Conservation (phyloP, 805 yeast species). For the Suhomyces sp. region DNA sequence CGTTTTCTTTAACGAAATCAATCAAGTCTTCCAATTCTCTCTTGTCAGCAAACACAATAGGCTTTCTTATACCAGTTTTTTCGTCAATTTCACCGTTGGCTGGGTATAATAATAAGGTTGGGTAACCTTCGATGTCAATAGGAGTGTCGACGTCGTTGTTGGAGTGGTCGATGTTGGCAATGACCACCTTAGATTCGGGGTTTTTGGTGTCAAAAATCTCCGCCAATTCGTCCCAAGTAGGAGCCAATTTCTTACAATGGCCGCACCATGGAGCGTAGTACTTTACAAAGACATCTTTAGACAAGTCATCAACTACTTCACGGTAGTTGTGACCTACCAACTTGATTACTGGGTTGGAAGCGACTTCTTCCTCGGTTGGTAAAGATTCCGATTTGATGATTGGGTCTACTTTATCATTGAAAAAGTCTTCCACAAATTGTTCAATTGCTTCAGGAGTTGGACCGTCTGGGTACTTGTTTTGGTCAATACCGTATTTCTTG, state of each 20-base stretch:
- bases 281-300: slow-evolving; percentile 77
- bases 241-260: slow-evolving; percentile 89
- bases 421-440: slow-evolving; percentile 60
- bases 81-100: slow-evolving; percentile 53
- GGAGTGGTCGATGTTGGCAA: slow-evolving; percentile 90
- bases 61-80: slow-evolving; percentile 44
- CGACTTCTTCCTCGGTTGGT: slow-evolving; percentile 75
- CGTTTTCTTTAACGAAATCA: slow-evolving; percentile 66
- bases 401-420: slow-evolving; percentile 65
- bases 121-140: slow-evolving; percentile 76
- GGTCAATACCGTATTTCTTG: slow-evolving; percentile 76
- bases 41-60: slow-evolving; percentile 61
- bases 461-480: slow-evolving; percentile 49
- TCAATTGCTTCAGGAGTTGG: slow-evolving; percentile 48
- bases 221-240: slow-evolving; percentile 85
- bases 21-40: slow-evolving; percentile 74
- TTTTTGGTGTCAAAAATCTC: slow-evolving; percentile 55
- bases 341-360: slow-evolving; percentile 55
- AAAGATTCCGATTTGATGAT: slow-evolving; percentile 80
- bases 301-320: slow-evolving; percentile 52
- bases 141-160: slow-evolving; percentile 79
- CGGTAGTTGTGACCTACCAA: slow-evolving; percentile 85
- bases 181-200: slow-evolving; percentile 50
- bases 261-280: slow-evolving; percentile 99
- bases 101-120: slow-evolving; percentile 87